Base-by-base conservation (phyloP, 306 rosid genomes). In the Senna tora region DNA sequence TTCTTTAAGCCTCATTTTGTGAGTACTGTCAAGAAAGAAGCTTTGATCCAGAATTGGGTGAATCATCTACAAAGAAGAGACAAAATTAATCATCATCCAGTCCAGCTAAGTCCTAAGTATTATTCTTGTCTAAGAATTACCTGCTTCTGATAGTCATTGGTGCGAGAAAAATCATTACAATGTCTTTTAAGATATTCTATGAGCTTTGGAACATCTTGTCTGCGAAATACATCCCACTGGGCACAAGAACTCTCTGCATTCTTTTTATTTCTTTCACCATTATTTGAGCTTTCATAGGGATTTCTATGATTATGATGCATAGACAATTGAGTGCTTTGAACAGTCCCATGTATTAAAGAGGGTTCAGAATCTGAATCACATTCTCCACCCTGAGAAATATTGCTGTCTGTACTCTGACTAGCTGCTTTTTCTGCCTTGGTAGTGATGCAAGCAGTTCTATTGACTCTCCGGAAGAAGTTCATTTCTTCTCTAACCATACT, bases 161-260 rank as follows among this genome's bases (percentile, higher is more conserved):
- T 67, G 67, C 14, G 63, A 66, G 82, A 13, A 57, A 88, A 83
- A 81, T 87, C 92, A 78, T 80, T 80, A 28, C 69, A 81, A 72
- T 91, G 93, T 77, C 79, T 81, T 78, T 77, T 74, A 62, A 95
- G 92, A 84, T 95, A 95, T 75, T 91, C 96, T 21, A 82, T 65
- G 68, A 95, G 96, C 83, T 81, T 91, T 12, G 97, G 92, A 65
- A 88, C 97, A 78, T 95, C 99, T 89, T 95, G 90, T 73, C 92
- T 85, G 36, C 96, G 97, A 69, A 91, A 95, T 53, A 95, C 89
- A 67, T 95, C 99, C 97, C 99, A 95, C 63, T 82, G 91, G 34
- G 96, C 96, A 58, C 87, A 83, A 57, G 77, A 80, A 67, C 74
- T 72, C 79, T 80, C 76, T 2, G 73, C 28, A 4, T 60, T 36